Percentiles rank a stretch among this genome's conserved stretches.
Conservation (phyloP, 306 rosid genomes). For the Prunus fruticosa region DNA sequence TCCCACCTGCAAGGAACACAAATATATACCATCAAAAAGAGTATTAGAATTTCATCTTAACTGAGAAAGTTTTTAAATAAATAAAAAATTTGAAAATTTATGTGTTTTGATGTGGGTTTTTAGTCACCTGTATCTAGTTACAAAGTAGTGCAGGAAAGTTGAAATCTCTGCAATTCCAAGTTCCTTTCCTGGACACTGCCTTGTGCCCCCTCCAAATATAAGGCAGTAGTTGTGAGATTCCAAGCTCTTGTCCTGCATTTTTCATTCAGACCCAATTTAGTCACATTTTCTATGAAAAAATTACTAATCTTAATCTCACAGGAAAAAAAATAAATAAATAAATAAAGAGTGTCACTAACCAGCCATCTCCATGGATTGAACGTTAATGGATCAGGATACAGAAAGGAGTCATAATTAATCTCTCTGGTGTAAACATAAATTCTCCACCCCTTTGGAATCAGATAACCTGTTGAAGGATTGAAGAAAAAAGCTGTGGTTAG, state of each 20-base stretch:
- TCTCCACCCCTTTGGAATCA: slow-evolving; percentile 94
- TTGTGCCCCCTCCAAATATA: slow-evolving; percentile 90
- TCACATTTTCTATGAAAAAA: not conserved
- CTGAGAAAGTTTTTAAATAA: not conserved
- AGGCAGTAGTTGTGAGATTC: slow-evolving; percentile 62
- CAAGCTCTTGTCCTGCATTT: slow-evolving; percentile 58
- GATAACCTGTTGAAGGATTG: slow-evolving; percentile 53
- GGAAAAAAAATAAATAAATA: not conserved
- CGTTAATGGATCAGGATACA: slow-evolving; percentile 75
- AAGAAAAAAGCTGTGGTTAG: slow-evolving; percentile 1
- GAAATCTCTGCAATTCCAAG: slow-evolving; percentile 86
- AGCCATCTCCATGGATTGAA: slow-evolving; percentile 99
- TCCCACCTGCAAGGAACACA: slow-evolving; percentile 69
- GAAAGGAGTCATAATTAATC: slow-evolving; percentile 66
- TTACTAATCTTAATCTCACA: not conserved
- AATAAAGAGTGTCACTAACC: slow-evolving; percentile 42
- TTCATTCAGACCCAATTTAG: slow-evolving; percentile 1
- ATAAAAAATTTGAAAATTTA: not conserved
- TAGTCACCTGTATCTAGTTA: slow-evolving; percentile 86
- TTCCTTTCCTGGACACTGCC: slow-evolving; percentile 94
- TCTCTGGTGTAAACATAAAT: slow-evolving; percentile 94
- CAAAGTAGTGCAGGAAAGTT: slow-evolving; percentile 82
- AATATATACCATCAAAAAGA: not conserved
- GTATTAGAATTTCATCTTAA: not conserved
- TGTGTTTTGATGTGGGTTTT: not conserved